These are phyloP conservation scores for Trametes villosa DNA, from an alignment of 768 basidiomycete species.

Conservation along the genomic window DNA sequence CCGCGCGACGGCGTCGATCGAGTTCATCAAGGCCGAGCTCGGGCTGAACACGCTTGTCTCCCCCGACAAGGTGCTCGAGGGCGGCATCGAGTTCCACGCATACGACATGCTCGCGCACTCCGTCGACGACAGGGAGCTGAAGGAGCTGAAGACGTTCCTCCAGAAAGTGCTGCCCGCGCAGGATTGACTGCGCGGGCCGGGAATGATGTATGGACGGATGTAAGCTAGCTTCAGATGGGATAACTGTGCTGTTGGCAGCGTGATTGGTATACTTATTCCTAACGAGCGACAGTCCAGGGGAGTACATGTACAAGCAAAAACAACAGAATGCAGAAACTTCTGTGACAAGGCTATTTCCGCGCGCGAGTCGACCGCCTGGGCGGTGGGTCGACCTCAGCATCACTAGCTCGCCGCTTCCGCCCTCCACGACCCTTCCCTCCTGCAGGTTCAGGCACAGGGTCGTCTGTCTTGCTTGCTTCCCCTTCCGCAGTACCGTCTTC, in stretches of 20 bases:
- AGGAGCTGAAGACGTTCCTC: constrained; percentile 74
- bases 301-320: not conserved
- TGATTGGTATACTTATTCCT: no score
- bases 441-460: not conserved
- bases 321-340: no score
- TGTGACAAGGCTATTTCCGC: constrained; percentile 10
- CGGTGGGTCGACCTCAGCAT: not conserved
- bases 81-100: constrained; percentile 67
- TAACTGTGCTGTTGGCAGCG: no score
- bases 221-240: constrained; percentile 14
- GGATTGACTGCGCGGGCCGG: constrained; percentile 11
- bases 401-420: constrained; percentile 22
- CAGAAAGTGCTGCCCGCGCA: constrained; percentile 53
- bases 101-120: constrained; percentile 75
- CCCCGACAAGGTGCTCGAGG: constrained; percentile 34
- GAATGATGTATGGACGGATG: constrained; percentile 1
- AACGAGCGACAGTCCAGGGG: not conserved
- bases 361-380: constrained; percentile 27
- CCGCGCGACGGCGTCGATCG: constrained; percentile 57
- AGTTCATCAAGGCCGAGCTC: constrained; percentile 57
- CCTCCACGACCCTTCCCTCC: constrained; percentile 7
- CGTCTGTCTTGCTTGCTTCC: not conserved
- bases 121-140: constrained; percentile 64
- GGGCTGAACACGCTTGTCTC: constrained; percentile 51
- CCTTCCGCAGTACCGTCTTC: not conserved